Conservation (phyloP, 176 grass and related monocot genomes). For the Rhynchospora breviuscula region DNA sequence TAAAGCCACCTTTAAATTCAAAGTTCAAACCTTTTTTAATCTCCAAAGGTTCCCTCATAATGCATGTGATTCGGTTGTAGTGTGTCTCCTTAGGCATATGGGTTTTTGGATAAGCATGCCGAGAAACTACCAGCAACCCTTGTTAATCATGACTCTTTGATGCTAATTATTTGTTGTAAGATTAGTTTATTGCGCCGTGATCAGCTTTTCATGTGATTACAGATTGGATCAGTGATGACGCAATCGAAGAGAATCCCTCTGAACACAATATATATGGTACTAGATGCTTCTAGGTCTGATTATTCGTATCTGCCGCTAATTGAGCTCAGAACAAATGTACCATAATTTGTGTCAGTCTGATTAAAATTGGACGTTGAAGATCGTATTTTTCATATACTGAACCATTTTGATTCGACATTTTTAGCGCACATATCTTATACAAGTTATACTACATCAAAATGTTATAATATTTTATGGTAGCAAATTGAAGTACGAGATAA, state of each 20-base stretch:
- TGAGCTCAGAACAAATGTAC: too few species aligned
- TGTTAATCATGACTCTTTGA: not conserved
- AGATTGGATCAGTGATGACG: not conserved
- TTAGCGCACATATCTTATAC: too few species aligned
- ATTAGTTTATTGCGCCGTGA: not conserved
- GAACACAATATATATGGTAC: not conserved
- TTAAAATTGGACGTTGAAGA: too few species aligned
- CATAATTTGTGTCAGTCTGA: too few species aligned
- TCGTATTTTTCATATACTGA: too few species aligned
- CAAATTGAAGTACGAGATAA: too few species aligned
- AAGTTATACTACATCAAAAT: too few species aligned
- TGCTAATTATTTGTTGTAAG: not conserved
- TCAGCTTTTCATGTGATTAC: conserved; percentile 16
- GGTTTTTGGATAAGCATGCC: conserved; percentile 15
- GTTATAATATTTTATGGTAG: too few species aligned
- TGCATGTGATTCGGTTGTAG: conserved; percentile 13
- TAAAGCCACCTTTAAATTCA: not conserved
- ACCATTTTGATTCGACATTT: too few species aligned
- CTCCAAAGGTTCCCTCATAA: not conserved
- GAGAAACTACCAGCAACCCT: not conserved
- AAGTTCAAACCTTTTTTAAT: conserved; percentile 14
- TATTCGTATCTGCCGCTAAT: not conserved
- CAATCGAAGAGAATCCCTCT: not conserved
- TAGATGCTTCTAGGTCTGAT: not conserved
- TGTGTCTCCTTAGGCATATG: conserved; percentile 8